A percentile compares a stretch with the other conserved stretches of the same genome.
phyloP scores from a whole-genome alignment of 2,329 filamentous ascomycete genomes.

The Ambrosiella cleistominuta region DNA sequence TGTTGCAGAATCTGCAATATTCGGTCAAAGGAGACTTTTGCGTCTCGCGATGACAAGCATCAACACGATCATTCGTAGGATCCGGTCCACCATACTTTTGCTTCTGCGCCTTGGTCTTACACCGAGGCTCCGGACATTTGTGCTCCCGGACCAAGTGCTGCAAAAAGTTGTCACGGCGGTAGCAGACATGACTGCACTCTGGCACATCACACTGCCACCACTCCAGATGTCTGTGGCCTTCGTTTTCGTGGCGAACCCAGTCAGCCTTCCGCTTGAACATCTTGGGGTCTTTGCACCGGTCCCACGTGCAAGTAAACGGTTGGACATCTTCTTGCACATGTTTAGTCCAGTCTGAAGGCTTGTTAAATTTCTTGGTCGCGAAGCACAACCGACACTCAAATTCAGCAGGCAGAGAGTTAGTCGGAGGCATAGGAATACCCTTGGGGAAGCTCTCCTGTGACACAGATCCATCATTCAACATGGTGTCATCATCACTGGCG shows the following conservation, averaged over 20 bases:
- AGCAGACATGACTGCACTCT: conserved; percentile 69
- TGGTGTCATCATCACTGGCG: conserved; percentile 40
- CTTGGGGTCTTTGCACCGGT: conserved; percentile 64
- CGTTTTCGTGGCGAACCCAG: conserved; percentile 89
- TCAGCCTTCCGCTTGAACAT: conserved; percentile 92
- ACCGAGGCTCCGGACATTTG: conserved; percentile 66
- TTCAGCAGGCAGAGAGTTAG: conserved; percentile 58
- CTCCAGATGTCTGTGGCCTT: conserved; percentile 74
- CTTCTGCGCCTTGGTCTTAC: conserved; percentile 53
- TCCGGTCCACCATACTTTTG: conserved; percentile 41
- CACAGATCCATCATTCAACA: conserved; percentile 50
- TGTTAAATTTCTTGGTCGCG: conserved; percentile 66
- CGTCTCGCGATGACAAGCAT: conserved; percentile 59
- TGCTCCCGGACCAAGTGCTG: conserved; percentile 86
- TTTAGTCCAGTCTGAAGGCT: conserved; percentile 93
- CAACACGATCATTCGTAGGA: conserved; percentile 59
- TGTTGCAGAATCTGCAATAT: conserved; percentile 74
- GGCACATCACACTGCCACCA: conserved; percentile 77
- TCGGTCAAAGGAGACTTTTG: conserved; percentile 49
- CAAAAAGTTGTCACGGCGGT: conserved; percentile 78
- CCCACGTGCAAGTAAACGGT: conserved; percentile 84
- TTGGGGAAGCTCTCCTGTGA: conserved; percentile 57
- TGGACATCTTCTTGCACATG: conserved; percentile 89
- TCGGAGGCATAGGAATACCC: conserved; percentile 69
- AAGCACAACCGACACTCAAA: conserved; percentile 86